Conservation (phyloP, 176 grass and related monocot genomes). For the Dactylis glomerata region DNA sequence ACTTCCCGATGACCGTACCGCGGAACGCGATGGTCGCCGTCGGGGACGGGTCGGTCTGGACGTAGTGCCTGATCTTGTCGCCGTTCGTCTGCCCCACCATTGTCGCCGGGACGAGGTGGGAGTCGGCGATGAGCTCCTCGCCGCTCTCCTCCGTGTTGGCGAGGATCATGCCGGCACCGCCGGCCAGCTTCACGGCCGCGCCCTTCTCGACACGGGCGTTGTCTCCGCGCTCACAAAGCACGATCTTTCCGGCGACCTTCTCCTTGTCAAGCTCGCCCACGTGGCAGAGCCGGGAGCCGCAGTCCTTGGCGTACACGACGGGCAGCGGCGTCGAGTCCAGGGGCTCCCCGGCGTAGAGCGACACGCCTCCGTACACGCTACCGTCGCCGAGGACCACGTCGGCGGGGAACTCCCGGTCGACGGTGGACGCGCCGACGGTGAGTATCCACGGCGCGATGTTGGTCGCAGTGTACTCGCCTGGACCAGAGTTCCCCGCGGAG, state of each 20-base stretch:
- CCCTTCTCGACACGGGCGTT: constrained; percentile 76
- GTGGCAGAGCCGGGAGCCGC: constrained; percentile 51
- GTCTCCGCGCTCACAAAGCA: constrained; percentile 60
- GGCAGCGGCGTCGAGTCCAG: constrained; percentile 40
- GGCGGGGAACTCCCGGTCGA: constrained; percentile 72
- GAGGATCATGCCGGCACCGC: constrained; percentile 68
- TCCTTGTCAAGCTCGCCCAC: constrained; percentile 34
- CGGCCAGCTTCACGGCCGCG: constrained; percentile 53
- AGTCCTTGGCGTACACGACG: constrained; percentile 56
- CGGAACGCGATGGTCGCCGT: constrained; percentile 70
- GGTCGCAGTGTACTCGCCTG: constrained; percentile 47
- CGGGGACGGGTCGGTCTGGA: constrained; percentile 52
- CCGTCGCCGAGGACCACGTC: constrained; percentile 66
- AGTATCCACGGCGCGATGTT: constrained; percentile 91
- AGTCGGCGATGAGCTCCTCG: constrained; percentile 84
- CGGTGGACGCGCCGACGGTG: constrained; percentile 70
- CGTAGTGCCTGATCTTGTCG: constrained; percentile 62
- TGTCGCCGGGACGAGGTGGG: constrained; percentile 79
- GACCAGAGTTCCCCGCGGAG: constrained; percentile 77
- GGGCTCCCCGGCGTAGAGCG: constrained; percentile 57
- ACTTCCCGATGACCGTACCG: constrained; percentile 61
- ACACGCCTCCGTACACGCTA: constrained; percentile 46
- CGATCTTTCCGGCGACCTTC: constrained; percentile 72
- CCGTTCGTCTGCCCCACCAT: constrained; percentile 72
- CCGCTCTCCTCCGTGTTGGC: constrained; percentile 70